phyloP scores from a whole-genome alignment of 768 basidiomycete species.

The Rhizopogon salebrosus region DNA sequence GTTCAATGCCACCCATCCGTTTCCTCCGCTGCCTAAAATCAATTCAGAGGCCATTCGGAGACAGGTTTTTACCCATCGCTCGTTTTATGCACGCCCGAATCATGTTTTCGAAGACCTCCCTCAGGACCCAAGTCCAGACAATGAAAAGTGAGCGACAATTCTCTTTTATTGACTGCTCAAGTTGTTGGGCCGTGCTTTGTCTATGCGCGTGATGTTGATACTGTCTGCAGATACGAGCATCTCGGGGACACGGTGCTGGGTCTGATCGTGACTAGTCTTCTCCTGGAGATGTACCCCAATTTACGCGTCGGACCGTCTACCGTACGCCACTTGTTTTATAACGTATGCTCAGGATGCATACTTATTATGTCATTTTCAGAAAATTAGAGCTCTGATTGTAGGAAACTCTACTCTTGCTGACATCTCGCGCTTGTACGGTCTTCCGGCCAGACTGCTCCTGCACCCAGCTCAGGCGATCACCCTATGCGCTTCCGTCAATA shows the following conservation, averaged over 20 bases:
- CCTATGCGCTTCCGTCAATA: constrained; percentile 58
- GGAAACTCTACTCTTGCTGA: constrained; percentile 69
- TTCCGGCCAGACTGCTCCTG: constrained; percentile 56
- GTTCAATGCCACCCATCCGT: constrained; percentile 23
- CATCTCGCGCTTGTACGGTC: constrained; percentile 61
- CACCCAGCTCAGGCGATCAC: constrained; percentile 73
- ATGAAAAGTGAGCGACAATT: constrained; percentile 56
- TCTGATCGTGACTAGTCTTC: constrained; percentile 58
- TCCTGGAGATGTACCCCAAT: constrained; percentile 60
- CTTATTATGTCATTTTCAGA: constrained; percentile 36
- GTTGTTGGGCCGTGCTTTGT: neutral
- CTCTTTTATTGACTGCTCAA: neutral
- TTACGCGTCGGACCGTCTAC: constrained; percentile 76
- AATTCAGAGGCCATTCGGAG: constrained; percentile 35
- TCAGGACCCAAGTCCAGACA: constrained; percentile 73
- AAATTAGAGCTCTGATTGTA: constrained; percentile 73
- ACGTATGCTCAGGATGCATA: neutral
- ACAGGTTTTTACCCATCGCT: constrained; percentile 75
- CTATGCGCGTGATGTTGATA: neutral
- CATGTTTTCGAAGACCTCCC: constrained; percentile 73
- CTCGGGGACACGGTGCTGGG: constrained; percentile 72
- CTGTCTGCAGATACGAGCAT: constrained; percentile 56
- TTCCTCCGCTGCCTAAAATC: constrained; percentile 61
- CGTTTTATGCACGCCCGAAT: constrained; percentile 61
- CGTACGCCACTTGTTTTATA: constrained; percentile 31